These are phyloP conservation scores for Pulveroboletus sp. DNA, from an alignment of 768 basidiomycete genomes.

Conservation along the genomic window DNA sequence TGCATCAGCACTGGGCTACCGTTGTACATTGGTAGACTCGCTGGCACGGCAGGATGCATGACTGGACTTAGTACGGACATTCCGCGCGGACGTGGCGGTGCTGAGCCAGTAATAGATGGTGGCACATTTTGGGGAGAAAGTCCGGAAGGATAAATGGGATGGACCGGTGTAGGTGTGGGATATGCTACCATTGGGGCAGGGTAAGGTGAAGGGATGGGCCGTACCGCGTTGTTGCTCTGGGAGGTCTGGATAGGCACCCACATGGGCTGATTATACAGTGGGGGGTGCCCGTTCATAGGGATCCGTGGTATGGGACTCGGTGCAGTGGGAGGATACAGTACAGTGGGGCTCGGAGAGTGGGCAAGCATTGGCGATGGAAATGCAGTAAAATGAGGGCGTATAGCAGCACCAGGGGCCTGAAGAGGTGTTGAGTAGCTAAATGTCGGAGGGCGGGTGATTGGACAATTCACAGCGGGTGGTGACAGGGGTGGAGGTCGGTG, in stretches of 20 bases:
- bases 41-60: conserved; percentile 51
- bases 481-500: conserved; percentile 48
- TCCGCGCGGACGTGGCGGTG: conserved; percentile 42
- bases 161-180: conserved; percentile 45
- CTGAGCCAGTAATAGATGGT: conserved; percentile 25
- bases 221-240: conserved; percentile 50
- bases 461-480: conserved; percentile 39
- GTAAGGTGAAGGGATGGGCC: conserved; percentile 56
- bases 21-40: conserved; percentile 50
- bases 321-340: conserved; percentile 60
- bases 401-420: conserved; percentile 39
- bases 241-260: conserved; percentile 55
- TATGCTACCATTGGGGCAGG: conserved; percentile 62
- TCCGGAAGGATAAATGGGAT: conserved; percentile 45
- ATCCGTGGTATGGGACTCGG: conserved; percentile 65
- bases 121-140: conserved; percentile 37
- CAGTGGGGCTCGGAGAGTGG: conserved; percentile 62
- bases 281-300: conserved; percentile 56
- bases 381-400: conserved; percentile 53
- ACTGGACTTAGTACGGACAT: conserved; percentile 69
- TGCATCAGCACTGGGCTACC: conserved; percentile 68
- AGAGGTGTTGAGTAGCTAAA: conserved; percentile 36
- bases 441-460: conserved; percentile 24
- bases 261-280: conserved; percentile 56
- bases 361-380: conserved; percentile 71